Percentiles rank a stretch among this genome's conserved stretches.
phyloP scores from a whole-genome alignment of 1,284 basidiomycete genomes.

The Sanghuangporus weigelae region DNA sequence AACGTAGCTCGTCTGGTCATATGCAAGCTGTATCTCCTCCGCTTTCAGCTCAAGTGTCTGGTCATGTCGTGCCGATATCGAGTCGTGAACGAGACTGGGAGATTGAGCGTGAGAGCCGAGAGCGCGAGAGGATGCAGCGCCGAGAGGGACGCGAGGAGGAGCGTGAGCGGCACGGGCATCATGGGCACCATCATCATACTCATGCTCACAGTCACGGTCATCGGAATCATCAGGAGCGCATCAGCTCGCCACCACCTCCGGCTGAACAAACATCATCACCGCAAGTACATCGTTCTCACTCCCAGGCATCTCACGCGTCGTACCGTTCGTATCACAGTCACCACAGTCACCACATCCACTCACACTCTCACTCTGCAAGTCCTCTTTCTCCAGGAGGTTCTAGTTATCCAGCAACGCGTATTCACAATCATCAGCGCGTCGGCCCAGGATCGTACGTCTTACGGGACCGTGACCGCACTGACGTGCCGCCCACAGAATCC shows the following conservation, averaged over 20 bases:
- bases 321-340: constrained; percentile 20
- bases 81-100: constrained; percentile 10
- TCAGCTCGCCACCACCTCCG: neutral
- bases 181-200: neutral
- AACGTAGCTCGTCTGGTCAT: neutral
- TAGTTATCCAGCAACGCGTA: constrained; percentile 26
- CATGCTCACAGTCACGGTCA: constrained; percentile 10
- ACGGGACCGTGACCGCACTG: constrained; percentile 21
- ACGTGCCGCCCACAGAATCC: constrained; percentile 30
- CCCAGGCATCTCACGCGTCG: constrained; percentile 7
- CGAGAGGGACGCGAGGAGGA: constrained; percentile 9
- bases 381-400: constrained; percentile 10
- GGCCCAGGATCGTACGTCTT: constrained; percentile 57
- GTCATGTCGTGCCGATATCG: neutral
- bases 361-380: constrained; percentile 22
- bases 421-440: constrained; percentile 62
- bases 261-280: neutral
- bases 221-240: neutral
- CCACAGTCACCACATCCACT: constrained; percentile 30
- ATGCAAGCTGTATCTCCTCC: neutral
- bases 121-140: constrained; percentile 8
- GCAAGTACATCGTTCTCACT: constrained; percentile 1
- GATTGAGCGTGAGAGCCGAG: constrained; percentile 2
- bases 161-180: neutral
- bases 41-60: neutral